phyloP scores from a whole-genome alignment of 1,139 yeast species.

The Wickerhamomyces sp. region DNA sequence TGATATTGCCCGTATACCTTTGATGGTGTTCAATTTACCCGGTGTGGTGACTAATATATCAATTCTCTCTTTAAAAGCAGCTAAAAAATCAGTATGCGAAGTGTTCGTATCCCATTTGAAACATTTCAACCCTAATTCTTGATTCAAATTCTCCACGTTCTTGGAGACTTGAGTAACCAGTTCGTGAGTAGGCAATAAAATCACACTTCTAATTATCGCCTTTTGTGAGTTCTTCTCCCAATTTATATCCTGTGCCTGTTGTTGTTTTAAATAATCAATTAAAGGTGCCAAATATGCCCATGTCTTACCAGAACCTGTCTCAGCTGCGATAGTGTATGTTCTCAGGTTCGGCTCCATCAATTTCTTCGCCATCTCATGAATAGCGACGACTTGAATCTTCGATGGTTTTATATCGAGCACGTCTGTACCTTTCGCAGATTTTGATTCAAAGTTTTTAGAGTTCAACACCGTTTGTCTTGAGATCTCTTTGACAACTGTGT shows the following conservation, averaged over 20 bases:
- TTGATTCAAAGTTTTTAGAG: slow-evolving; percentile 15
- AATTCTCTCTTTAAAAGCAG: slow-evolving; percentile 45
- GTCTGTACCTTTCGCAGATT: slow-evolving; percentile 13
- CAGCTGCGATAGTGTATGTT: slow-evolving; percentile 83
- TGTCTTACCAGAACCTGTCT: slow-evolving; percentile 95
- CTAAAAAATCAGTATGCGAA: slow-evolving; percentile 44
- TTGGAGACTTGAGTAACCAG: slow-evolving; percentile 73
- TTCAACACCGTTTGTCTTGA: slow-evolving; percentile 33
- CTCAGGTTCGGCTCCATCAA: slow-evolving; percentile 40
- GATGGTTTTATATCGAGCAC: slow-evolving; percentile 42
- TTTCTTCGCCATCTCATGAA: slow-evolving; percentile 39
- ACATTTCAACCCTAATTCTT: slow-evolving; percentile 37
- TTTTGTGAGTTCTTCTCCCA: slow-evolving; percentile 30
- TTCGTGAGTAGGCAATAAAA: slow-evolving; percentile 85
- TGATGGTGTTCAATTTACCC: slow-evolving; percentile 48
- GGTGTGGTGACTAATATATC: slow-evolving; percentile 89
- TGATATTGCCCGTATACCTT: slow-evolving; percentile 38
- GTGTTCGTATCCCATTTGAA: slow-evolving; percentile 55
- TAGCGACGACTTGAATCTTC: slow-evolving; percentile 56
- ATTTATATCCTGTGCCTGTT: slow-evolving; percentile 37
- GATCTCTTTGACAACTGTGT: slow-evolving; percentile 57
- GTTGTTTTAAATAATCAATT: slow-evolving; percentile 61
- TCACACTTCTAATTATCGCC: slow-evolving; percentile 59
- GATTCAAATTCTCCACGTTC: slow-evolving; percentile 41
- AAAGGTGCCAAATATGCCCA: slow-evolving; percentile 83